Conservation (phyloP, 2,329 filamentous ascomycete genomes). For the Corinectria fuckeliana region DNA sequence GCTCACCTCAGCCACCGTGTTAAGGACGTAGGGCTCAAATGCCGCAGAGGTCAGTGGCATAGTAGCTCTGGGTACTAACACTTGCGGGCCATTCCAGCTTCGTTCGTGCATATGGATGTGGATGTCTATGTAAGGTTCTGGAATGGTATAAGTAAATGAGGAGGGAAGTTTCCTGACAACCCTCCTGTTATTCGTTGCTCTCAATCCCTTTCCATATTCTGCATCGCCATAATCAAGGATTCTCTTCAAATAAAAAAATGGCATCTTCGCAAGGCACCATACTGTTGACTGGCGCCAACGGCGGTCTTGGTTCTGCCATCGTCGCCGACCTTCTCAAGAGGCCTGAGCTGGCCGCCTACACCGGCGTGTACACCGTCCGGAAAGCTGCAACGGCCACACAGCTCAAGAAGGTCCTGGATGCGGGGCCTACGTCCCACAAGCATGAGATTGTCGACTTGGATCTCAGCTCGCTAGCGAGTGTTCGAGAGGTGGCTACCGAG, state of each 20-base stretch:
- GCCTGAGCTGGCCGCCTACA: slow-evolving; percentile 42
- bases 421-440: slow-evolving; percentile 32
- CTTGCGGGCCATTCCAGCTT: background rate
- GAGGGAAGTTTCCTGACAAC: background rate
- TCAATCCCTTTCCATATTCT: background rate
- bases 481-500: slow-evolving; percentile 36
- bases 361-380: slow-evolving; percentile 47
- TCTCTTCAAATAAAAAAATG: slow-evolving; percentile 9
- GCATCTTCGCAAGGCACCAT: slow-evolving; percentile 39
- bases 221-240: background rate
- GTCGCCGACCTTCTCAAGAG: slow-evolving; percentile 39
- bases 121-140: background rate
- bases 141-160: slow-evolving; percentile 30
- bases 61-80: slow-evolving; percentile 19
- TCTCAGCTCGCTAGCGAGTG: slow-evolving; percentile 37
- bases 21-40: slow-evolving; percentile 10
- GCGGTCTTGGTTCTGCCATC: slow-evolving; percentile 46
- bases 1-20: slow-evolving; percentile 34
- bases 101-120: background rate
- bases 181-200: background rate
- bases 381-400: slow-evolving; percentile 39
- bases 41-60: background rate
- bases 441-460: slow-evolving; percentile 44
- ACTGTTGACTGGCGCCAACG: slow-evolving; percentile 48
- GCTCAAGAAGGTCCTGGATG: slow-evolving; percentile 35